Base-by-base conservation (phyloP, 2,329 filamentous ascomycete genomes). In the Bimuria novae-zelandiae region DNA sequence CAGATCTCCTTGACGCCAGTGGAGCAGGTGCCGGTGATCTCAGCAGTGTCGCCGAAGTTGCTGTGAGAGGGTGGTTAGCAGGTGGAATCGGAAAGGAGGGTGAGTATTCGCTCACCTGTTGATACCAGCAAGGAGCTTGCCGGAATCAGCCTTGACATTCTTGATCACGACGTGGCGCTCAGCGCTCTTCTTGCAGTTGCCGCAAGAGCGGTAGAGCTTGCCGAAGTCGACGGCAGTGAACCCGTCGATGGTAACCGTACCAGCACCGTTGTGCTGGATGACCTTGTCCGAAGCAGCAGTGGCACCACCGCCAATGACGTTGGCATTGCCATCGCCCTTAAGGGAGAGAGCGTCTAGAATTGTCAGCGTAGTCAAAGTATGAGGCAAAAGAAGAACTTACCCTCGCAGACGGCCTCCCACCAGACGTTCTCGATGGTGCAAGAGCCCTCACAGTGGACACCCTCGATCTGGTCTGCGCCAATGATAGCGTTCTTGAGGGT, bases 401-500 rank as follows among this genome's bases (percentile, higher is more conserved):
- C 52, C 61, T 79, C 71, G 66, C 74, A 77, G 33, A 78, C 74
- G 35, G 71, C 71, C 27, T 69, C 64, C 70, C 73, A 79, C 73
- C 74, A 77, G 36, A 77, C 75, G 56, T 76, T 77, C 49, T 72
- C 72, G 25, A 80, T 68, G 17, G 74, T 79, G 68, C 79, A 81
- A 23, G 74, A 69, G 29, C 78, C 80, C 54, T 74, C 64, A 69
- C 80, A 82, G 70, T 82, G 79, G 35, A 82, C 75, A 54, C 79
- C 80, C 64, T 82, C 80, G 27, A 75, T 70, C 61, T 81, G 76
- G 51, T 77, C 75, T 21, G 72, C 69, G 6, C 80, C 79, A 47
- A 82, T 81, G 67, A 82, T 81, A 61, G 78, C 79, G 61, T 82
- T 82, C 60, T 74, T 76, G 36, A 84, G 71, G 19, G 78, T 80